Evolutionary conservation across 2,329 filamentous ascomycete species (phyloP).

Genomic region (Colletotrichum sp.): DNA sequence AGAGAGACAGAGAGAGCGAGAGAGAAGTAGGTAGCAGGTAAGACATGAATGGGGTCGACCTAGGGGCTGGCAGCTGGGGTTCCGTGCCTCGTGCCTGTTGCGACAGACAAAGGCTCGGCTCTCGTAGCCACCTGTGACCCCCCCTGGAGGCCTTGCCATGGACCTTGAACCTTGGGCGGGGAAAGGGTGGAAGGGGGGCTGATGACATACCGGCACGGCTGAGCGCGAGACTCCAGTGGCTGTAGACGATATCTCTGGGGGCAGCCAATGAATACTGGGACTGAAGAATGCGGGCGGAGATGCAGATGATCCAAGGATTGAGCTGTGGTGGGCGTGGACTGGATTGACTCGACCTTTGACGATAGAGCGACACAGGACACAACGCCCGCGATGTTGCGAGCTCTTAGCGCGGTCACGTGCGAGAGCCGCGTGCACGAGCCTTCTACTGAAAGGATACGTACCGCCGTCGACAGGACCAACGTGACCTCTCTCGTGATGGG

Average conservation of each 20-base stretch:
- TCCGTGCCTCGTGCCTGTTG: not conserved
- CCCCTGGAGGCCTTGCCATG: constrained; percentile 3
- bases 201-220: constrained; percentile 38
- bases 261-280: constrained; percentile 43
- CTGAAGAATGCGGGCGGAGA: constrained; percentile 43
- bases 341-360: constrained; percentile 18
- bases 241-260: constrained; percentile 35
- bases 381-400: constrained; percentile 21
- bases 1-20: not conserved
- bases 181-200: constrained; percentile 22
- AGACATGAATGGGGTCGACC: not conserved
- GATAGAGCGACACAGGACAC: constrained; percentile 18
- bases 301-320: constrained; percentile 26
- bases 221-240: constrained; percentile 28
- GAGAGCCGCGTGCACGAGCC: not conserved
- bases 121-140: not conserved
- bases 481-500: not conserved
- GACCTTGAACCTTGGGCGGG: constrained; percentile 2
- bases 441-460: not conserved
- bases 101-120: constrained; percentile 19
- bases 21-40: not conserved
- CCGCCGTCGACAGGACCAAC: not conserved
- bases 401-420: constrained; percentile 25
- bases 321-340: constrained; percentile 11
- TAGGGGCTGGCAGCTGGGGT: not conserved